These are phyloP conservation scores for Pugionium dolabratum DNA, from an alignment of 345 rosid species.

Conservation along the genomic window DNA sequence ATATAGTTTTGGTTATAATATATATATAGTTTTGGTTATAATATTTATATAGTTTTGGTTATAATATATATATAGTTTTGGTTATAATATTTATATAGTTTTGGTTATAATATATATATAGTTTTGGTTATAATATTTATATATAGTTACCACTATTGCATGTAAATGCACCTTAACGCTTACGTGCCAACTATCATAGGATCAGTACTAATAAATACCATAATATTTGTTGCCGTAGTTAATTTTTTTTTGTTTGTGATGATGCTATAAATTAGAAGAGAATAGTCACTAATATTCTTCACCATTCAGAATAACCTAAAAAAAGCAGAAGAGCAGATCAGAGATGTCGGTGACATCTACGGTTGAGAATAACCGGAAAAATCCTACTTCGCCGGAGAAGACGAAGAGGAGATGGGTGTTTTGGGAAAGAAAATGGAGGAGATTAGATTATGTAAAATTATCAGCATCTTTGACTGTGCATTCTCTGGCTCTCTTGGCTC, in stretches of 20 bases:
- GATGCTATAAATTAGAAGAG: conserved; percentile 31
- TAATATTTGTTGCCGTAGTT: conserved; percentile 29
- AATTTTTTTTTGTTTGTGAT: too few relatives aligned
- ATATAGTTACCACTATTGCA: conserved; percentile 27
- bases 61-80: too few relatives aligned
- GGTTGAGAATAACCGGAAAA: conserved; percentile 40
- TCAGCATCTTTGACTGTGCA: conserved; percentile 58
- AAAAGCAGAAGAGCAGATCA: not conserved
- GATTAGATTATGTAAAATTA: conserved; percentile 52
- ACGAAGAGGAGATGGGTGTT: conserved; percentile 45
- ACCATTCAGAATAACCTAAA: not conserved
- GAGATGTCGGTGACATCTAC: conserved; percentile 36
- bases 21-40: too few relatives aligned
- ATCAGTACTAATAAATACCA: conserved; percentile 14
- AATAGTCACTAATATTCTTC: conserved; percentile 17
- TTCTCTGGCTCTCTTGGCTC: conserved; percentile 65
- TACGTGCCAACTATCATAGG: conserved; percentile 33
- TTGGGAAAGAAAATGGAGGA: conserved; percentile 61
- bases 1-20: too few relatives aligned
- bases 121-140: too few relatives aligned
- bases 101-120: too few relatives aligned
- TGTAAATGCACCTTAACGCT: conserved; percentile 24
- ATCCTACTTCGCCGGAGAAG: conserved; percentile 5
- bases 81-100: too few relatives aligned
- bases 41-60: too few relatives aligned